These are phyloP conservation scores for Malassezia nana DNA, from an alignment of 1,284 basidiomycete genomes.

Conservation along the genomic window DNA sequence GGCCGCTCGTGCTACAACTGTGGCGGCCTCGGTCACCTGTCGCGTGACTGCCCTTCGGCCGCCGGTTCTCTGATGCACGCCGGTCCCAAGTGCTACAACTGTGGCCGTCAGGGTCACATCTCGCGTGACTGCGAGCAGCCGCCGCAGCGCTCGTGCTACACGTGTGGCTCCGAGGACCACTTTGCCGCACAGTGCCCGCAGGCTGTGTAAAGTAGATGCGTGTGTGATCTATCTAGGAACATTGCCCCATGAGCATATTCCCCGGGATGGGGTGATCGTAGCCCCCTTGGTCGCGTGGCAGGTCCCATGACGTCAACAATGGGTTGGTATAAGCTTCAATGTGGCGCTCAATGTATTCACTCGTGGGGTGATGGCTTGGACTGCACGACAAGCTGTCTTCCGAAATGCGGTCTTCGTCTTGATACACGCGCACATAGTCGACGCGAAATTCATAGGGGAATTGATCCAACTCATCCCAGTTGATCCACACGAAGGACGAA, in stretches of 20 bases:
- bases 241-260: conserved; percentile 25
- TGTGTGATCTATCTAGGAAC: conserved; percentile 17
- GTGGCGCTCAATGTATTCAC: conserved; percentile 42
- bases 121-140: conserved; percentile 40
- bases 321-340: conserved; percentile 38
- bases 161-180: conserved; percentile 16
- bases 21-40: conserved; percentile 41
- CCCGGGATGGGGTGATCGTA: conserved; percentile 26
- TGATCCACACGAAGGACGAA: conserved; percentile 23
- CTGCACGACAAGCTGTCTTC: conserved; percentile 47
- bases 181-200: conserved; percentile 16
- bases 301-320: conserved; percentile 38
- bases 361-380: conserved; percentile 43
- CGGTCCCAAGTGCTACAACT: conserved; percentile 42
- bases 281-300: conserved; percentile 22
- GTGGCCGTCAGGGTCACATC: conserved; percentile 39
- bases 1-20: conserved; percentile 43
- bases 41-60: conserved; percentile 40
- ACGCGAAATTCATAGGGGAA: conserved; percentile 24
- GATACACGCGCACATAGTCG: conserved; percentile 35
- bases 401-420: conserved; percentile 29
- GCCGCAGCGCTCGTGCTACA: conserved; percentile 39
- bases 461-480: conserved; percentile 18
- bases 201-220: conserved; percentile 1
- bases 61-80: conserved; percentile 19